Conservation (phyloP, 2,329 filamentous ascomycete species). For the Trichoderma breve region DNA sequence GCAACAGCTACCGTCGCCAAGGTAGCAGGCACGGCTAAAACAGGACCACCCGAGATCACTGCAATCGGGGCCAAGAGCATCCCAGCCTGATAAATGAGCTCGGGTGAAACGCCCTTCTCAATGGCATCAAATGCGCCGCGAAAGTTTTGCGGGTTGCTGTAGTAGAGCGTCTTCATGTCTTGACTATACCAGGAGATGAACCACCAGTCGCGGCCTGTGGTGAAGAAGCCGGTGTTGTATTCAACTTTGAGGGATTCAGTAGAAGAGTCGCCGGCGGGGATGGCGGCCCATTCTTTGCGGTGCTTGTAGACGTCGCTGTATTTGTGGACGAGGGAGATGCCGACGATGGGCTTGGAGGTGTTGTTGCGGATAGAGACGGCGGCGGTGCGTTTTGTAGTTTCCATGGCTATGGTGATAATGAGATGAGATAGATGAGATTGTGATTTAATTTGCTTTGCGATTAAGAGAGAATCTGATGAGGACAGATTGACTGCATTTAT, state of each 20-base stretch:
- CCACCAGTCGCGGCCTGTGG: conserved; percentile 24
- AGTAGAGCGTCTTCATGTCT: conserved; percentile 20
- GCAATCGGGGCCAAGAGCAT: neutral
- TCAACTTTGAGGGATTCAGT: conserved; percentile 17
- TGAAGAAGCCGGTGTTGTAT: conserved; percentile 23
- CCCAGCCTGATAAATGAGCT: neutral
- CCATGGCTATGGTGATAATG: neutral
- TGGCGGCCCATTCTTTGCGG: conserved; percentile 17
- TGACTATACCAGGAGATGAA: conserved; percentile 21
- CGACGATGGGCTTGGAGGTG: conserved; percentile 16
- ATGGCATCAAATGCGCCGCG: neutral
- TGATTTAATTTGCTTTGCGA: neutral
- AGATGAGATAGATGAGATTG: neutral
- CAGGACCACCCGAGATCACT: neutral
- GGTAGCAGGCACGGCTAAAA: neutral
- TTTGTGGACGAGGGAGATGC: conserved; percentile 22
- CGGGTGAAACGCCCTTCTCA: neutral
- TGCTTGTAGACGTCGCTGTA: conserved; percentile 24
- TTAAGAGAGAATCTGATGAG: neutral
- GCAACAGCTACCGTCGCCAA: neutral
- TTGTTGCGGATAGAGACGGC: conserved; percentile 21
- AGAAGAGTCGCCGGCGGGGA: neutral
- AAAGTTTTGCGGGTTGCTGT: conserved; percentile 21
- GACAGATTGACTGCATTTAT: neutral
- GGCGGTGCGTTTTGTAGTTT: conserved; percentile 14